Evolutionary conservation across 805 yeast species (phyloP), one percentile per base, ranked within the genome.

Genomic region (Pichia gijzeniarum): DNA sequence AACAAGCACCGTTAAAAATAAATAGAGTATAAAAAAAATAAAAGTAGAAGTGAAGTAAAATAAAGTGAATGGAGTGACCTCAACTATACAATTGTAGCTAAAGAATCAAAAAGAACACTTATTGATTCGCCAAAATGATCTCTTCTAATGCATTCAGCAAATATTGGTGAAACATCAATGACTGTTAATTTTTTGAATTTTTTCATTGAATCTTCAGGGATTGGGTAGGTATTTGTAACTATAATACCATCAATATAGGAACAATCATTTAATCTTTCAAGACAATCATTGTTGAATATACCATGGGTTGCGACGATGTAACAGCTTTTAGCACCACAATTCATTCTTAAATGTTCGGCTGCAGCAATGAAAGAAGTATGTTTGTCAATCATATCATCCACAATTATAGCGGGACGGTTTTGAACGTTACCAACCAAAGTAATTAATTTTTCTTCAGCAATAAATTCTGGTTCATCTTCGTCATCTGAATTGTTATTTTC

Each of bases 101-200:
- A 73, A 41, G 95, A 88, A 65, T 90, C 96, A 63, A 91, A 90
- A 57, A 90, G 70, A 18, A 90, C 95, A 35, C 96, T 86, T 51
- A 91, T 90, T 57, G 95, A 84, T 71, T 91, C 98, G 64, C 99
- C 99, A 58, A 91, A 90, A 65, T 93, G 99, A 63, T 93, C 96
- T 71, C 99, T 85, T 70, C 99, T 82, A 50, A 93, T 91, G 67
- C 98, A 93, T 71, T 93, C 99, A 31, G 98, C 98, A 61, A 93
- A 85, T 44, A 93, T 89, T 17, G 95, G 85, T 50, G 96, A 85
- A 41, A 93, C 95, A 60, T 93, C 99, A 57, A 93, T 89, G 41
- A 88, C 84, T 14, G 80, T 80, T 56, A 93, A 73, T 65, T 93
- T 93, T 48, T 77, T 70, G 51, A 82, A 73, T 41, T 71, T 73